Base-by-base conservation (phyloP, 228 moss, liverwort and hornwort species). In the Sphagnum fallax region DNA sequence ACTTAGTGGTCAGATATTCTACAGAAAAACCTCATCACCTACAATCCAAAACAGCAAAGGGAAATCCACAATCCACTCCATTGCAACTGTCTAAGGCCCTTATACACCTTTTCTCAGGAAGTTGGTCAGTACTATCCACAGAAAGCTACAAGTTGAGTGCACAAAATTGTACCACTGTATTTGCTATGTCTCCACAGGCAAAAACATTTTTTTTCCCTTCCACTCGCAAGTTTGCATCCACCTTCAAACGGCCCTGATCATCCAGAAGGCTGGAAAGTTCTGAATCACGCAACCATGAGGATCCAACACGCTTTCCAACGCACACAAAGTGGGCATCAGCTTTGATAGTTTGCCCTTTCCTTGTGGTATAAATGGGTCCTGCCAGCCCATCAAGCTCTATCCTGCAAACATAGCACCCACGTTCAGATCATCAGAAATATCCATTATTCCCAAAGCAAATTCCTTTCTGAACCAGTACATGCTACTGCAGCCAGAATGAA, bases 161-260 rank as follows among this genome's bases (percentile, higher is more conserved):
- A 15, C 50, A 14, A 67, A 50, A 12, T 58, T 49, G 13, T 64
- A 83, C 83, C 83, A 76, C 64, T 53, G 73, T 74, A 58, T 78
- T 74, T 5, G 84, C 78, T 18, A 84, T 75, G 62, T 84, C 84
- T 78, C 84, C 84, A 0, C 71, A 81, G 11, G 84, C 84, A 67
- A 84, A 84, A 0, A 84, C 59, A 47, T 81, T 78, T 5, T 60
- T 48, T 51, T 72, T 50, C 14, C 78, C 81, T 48, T 67, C 65
- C 52, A 81, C 69, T 62, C 72, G 84, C 59, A 72, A 71, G 18
- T 75, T 81, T 6, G 47, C 57, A 2, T 84, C 81, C 69, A 78
- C 68, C 15, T 76, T 76, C 47, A 84, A 50, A n/a, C 76, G 77
- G 50, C 81, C 81, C 8, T 78, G 67, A 7, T 51, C 71, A 13